Conservation (phyloP, 257 asterid species). For the Solanum bukasovii region DNA sequence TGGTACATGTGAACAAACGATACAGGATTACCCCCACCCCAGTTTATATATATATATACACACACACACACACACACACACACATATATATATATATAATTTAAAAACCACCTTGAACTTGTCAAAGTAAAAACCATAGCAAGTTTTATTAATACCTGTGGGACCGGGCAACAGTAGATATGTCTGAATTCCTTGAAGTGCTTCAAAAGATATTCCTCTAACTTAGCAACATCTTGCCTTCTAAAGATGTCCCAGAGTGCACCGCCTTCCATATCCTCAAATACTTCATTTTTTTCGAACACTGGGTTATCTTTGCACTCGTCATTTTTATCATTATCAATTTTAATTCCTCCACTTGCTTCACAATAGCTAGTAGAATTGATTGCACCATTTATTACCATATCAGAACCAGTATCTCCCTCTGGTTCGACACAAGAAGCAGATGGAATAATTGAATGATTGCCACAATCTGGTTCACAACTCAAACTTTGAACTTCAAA, state of each 20-base stretch:
- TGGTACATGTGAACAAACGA: neutral
- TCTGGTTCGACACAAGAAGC: neutral
- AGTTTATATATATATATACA: neutral
- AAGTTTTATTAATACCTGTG: constrained; percentile 31
- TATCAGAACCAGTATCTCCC: neutral
- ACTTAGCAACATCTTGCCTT: constrained; percentile 67
- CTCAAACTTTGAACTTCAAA: neutral
- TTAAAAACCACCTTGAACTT: neutral
- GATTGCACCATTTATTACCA: neutral
- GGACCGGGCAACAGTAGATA: constrained; percentile 30
- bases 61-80: too few relatives aligned
- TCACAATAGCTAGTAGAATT: neutral
- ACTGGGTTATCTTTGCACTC: neutral
- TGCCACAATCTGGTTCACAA: neutral
- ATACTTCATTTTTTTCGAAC: constrained; percentile 2
- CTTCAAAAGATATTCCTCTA: constrained; percentile 45
- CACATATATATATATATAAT: too few relatives aligned
- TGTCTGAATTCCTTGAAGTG: constrained; percentile 36
- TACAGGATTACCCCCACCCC: neutral
- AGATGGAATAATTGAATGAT: neutral
- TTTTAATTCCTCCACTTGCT: neutral
- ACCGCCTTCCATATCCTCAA: constrained; percentile 36
- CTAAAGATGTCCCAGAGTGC: constrained; percentile 96
- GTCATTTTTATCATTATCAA: neutral
- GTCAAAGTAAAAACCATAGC: neutral